phyloP scores from a whole-genome alignment of 2,329 filamentous ascomycete species.

The Domatiomyces catenatus region DNA sequence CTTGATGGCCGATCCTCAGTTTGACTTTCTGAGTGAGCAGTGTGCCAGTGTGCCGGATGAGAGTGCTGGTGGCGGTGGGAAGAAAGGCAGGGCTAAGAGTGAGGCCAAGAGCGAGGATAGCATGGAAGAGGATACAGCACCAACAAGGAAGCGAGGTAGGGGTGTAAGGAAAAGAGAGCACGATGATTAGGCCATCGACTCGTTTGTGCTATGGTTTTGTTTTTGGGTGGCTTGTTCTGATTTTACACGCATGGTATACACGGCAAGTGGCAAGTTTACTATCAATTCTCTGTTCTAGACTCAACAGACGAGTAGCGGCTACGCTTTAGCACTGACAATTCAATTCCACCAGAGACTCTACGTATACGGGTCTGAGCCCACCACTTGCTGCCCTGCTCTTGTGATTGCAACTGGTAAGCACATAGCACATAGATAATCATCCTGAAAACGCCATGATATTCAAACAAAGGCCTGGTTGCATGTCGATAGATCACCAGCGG shows the following conservation, averaged over 20 bases:
- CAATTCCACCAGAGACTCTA: neutral
- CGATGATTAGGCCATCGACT: neutral
- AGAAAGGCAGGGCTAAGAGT: constrained; percentile 13
- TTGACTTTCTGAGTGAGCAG: constrained; percentile 86
- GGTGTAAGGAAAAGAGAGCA: constrained; percentile 9
- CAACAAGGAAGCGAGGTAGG: constrained; percentile 12
- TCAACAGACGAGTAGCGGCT: neutral
- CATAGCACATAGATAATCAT: neutral
- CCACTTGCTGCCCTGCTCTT: neutral
- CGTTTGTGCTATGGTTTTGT: neutral
- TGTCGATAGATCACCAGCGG: neutral
- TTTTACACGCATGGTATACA: neutral
- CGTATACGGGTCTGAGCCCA: neutral
- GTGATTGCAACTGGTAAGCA: neutral
- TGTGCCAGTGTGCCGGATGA: constrained; percentile 64
- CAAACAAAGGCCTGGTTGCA: neutral
- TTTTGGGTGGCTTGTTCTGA: neutral
- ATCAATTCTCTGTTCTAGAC: neutral
- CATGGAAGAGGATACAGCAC: constrained; percentile 9
- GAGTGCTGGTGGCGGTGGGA: constrained; percentile 20
- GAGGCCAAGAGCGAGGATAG: constrained; percentile 16
- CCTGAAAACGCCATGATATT: neutral
- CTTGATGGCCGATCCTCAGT: constrained; percentile 73
- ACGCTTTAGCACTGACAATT: neutral
- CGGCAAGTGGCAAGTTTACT: neutral